Percentiles rank a stretch among this genome's conserved stretches.
Conservation (phyloP, 2,329 filamentous ascomycete genomes). For the Fusarium sp. region DNA sequence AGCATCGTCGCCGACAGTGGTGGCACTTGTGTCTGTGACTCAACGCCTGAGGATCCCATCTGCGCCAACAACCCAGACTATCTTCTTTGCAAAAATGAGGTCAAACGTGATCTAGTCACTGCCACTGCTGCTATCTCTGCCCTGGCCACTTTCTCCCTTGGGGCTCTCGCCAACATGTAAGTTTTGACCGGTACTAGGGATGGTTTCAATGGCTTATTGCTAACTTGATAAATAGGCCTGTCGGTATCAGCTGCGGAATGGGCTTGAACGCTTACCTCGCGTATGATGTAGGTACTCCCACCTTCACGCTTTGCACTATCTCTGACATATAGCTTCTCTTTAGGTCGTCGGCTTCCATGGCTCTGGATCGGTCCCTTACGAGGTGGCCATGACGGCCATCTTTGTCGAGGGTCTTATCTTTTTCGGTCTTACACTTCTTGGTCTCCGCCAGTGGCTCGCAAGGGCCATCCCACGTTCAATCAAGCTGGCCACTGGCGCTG, state of each 20-base stretch:
- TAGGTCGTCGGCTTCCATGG: constrained; percentile 75
- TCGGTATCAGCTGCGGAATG: constrained; percentile 59
- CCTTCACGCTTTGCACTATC: too few species aligned
- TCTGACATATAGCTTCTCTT: too few species aligned
- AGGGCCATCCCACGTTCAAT: constrained; percentile 85
- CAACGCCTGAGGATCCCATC: constrained; percentile 61
- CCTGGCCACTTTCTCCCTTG: constrained; percentile 85
- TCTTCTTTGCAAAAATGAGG: constrained; percentile 69
- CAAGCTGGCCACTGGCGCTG: constrained; percentile 87
- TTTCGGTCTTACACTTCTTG: constrained; percentile 80
- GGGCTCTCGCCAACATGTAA: constrained; percentile 79
- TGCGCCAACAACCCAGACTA: constrained; percentile 66
- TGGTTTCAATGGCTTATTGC: too few species aligned
- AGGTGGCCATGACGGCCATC: constrained; percentile 83
- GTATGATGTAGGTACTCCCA: constrained; percentile 64
- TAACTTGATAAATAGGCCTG: constrained; percentile 36
- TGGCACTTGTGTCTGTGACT: constrained; percentile 82
- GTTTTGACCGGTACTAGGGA: too few species aligned
- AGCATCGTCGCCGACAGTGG: constrained; percentile 72
- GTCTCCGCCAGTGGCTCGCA: constrained; percentile 89
- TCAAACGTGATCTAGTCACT: constrained; percentile 85
- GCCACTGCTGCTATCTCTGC: constrained; percentile 87
- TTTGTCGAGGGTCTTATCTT: constrained; percentile 92
- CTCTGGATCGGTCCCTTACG: constrained; percentile 77
- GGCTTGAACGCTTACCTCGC: constrained; percentile 89